These are phyloP conservation scores for Phyllosticta citribraziliensis DNA, from an alignment of 2,329 filamentous ascomycete genomes.

Conservation along the genomic window DNA sequence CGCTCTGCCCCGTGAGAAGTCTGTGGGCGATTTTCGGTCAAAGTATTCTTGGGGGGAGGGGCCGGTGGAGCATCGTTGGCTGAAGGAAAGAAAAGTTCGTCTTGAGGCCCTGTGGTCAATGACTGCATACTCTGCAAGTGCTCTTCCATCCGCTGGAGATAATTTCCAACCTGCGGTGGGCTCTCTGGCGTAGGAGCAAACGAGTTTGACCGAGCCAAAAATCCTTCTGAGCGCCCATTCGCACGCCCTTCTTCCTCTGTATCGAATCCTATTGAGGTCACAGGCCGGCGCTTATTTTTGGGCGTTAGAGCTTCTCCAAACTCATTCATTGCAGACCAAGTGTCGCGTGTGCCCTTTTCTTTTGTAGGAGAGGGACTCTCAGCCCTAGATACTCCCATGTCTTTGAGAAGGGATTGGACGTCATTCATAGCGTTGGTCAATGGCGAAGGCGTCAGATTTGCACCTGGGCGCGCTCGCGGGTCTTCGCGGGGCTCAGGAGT, in stretches of 20 bases:
- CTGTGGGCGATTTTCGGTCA: slow-evolving; percentile 29
- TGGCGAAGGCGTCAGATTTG: slow-evolving; percentile 68
- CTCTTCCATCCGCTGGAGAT: slow-evolving; percentile 86
- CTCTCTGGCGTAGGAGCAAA: slow-evolving; percentile 38
- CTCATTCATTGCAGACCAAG: slow-evolving; percentile 78
- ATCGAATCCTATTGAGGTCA: slow-evolving; percentile 65
- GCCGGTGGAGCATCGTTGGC: slow-evolving; percentile 38
- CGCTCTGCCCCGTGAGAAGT: background rate
- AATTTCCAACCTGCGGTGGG: slow-evolving; percentile 68
- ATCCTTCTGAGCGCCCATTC: background rate
- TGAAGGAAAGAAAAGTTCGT: slow-evolving; percentile 42
- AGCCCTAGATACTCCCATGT: slow-evolving; percentile 57
- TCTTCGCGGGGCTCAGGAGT: slow-evolving; percentile 54
- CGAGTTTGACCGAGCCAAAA: slow-evolving; percentile 1
- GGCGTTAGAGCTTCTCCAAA: slow-evolving; percentile 52
- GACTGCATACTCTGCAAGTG: slow-evolving; percentile 62
- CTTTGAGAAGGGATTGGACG: slow-evolving; percentile 89
- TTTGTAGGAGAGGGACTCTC: slow-evolving; percentile 42
- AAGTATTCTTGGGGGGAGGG: slow-evolving; percentile 49
- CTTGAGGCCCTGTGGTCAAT: slow-evolving; percentile 22
- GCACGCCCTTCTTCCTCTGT: slow-evolving; percentile 43
- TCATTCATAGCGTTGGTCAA: slow-evolving; percentile 94
- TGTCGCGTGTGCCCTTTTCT: slow-evolving; percentile 51
- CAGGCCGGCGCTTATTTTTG: slow-evolving; percentile 36
- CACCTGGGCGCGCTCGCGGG: slow-evolving; percentile 14